Evolutionary conservation across 352 stramenopile genomes (phyloP).

Genomic region (Phytophthora lateralis): DNA sequence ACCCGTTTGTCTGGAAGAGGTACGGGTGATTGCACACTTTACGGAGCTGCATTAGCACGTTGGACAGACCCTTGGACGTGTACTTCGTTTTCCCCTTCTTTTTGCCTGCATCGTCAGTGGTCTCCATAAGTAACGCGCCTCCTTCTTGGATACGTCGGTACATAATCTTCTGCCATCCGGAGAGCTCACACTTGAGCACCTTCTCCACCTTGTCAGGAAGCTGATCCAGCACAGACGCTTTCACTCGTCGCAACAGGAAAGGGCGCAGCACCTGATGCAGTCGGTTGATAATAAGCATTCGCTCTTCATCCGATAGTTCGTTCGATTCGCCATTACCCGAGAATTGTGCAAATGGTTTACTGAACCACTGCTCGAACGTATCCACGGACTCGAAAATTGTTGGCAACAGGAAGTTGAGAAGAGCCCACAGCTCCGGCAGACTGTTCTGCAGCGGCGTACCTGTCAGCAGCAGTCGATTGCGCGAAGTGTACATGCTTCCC

Average conservation of each 20-base stretch:
- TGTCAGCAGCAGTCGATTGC: conserved; percentile 96
- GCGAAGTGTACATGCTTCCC: conserved; percentile 80
- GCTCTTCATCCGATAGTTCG: conserved; percentile 86
- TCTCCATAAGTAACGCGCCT: conserved; percentile 83
- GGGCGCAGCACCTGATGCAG: conserved; percentile 86
- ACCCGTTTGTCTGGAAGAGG: conserved; percentile 85
- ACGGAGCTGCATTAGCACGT: conserved; percentile 89
- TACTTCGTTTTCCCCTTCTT: conserved; percentile 84
- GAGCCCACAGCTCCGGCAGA: conserved; percentile 92
- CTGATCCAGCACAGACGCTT: conserved; percentile 87
- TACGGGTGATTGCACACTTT: conserved; percentile 92
- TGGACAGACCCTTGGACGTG: conserved; percentile 84
- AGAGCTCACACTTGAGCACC: conserved; percentile 88
- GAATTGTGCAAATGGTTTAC: conserved; percentile 86
- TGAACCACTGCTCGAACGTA: conserved; percentile 92
- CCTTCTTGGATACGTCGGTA: conserved; percentile 90
- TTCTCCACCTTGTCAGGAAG: conserved; percentile 88
- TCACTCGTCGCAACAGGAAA: conserved; percentile 86
- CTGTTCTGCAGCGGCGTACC: conserved; percentile 99
- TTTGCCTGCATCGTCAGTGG: conserved; percentile 59
- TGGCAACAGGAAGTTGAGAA: conserved; percentile 92
- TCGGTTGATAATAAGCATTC: conserved; percentile 90
- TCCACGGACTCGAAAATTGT: conserved; percentile 92
- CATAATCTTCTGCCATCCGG: conserved; percentile 89
- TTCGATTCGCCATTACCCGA: conserved; percentile 79